Evolutionary conservation across 202 grass and related monocot genomes (phyloP).

Genomic region (Zizania palustris): DNA sequence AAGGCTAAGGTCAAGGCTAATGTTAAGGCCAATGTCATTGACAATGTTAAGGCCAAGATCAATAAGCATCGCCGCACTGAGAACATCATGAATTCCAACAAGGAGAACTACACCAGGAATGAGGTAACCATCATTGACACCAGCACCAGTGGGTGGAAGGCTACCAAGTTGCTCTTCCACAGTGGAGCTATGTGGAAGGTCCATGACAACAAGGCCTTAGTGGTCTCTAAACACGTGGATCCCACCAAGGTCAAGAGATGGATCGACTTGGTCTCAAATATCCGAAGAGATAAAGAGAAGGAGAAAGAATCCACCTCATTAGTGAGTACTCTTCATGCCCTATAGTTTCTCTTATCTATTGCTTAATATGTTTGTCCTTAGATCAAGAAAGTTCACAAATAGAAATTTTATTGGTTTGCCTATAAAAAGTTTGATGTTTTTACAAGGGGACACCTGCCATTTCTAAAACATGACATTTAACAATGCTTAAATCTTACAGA

Average conservation of each 20-base stretch:
- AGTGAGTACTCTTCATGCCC: constrained; percentile 36
- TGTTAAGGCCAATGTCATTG: no score
- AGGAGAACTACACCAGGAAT: constrained; percentile 47
- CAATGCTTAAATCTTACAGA: no score
- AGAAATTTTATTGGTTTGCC: background rate
- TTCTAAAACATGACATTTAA: no score
- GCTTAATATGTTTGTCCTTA: constrained; percentile 12
- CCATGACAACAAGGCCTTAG: constrained; percentile 43
- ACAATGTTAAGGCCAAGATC: no score
- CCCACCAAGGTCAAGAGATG: constrained; percentile 54
- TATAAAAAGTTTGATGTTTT: background rate
- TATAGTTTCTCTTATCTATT: background rate
- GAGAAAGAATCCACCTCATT: constrained; percentile 7
- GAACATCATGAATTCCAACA: constrained; percentile 22
- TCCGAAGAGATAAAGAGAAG: constrained; percentile 46
- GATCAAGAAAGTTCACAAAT: background rate
- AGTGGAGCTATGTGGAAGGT: constrained; percentile 64
- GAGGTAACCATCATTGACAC: constrained; percentile 89
- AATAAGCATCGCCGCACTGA: constrained; percentile 16
- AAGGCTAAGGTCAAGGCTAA: no score
- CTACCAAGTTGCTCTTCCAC: constrained; percentile 64
- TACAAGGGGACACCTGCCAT: no score
- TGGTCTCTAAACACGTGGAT: constrained; percentile 30
- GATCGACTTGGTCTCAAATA: constrained; percentile 42
- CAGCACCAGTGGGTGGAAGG: constrained; percentile 72